phyloP scores from a whole-genome alignment of 2,329 filamentous ascomycete genomes.

The Beauveria brongniartii region DNA sequence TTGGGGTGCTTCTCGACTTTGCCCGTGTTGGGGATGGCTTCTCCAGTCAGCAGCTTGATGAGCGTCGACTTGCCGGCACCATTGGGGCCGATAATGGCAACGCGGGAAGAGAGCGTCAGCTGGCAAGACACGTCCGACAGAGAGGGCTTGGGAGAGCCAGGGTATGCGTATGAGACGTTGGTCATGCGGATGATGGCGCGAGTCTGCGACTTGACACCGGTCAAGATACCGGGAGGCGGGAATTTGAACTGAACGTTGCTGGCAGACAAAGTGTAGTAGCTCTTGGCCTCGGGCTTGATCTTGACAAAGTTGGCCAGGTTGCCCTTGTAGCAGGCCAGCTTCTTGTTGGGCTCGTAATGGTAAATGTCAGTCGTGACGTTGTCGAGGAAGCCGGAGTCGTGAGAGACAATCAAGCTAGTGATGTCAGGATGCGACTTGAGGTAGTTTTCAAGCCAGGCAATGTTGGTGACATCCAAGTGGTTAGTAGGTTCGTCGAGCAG shows the following conservation, averaged over 20 bases:
- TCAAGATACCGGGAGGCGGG: conserved; percentile 86
- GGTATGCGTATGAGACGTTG: conserved; percentile 88
- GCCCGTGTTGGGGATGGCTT: conserved; percentile 73
- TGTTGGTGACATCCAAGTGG: conserved; percentile 92
- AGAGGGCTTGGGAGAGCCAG: conserved; percentile 81
- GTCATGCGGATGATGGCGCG: conserved; percentile 93
- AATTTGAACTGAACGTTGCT: conserved; percentile 95
- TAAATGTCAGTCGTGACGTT: conserved; percentile 98
- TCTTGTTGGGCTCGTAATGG: conserved; percentile 95
- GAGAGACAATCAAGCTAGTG: conserved; percentile 93
- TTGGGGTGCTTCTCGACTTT: conserved; percentile 98
- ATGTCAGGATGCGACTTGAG: conserved; percentile 94
- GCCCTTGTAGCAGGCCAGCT: conserved; percentile 78
- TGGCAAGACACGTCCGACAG: conserved; percentile 80
- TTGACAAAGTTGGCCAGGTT: conserved; percentile 80
- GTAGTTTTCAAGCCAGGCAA: conserved; percentile 93
- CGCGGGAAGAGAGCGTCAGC: conserved; percentile 80
- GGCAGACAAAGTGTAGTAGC: conserved; percentile 91
- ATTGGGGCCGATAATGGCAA: conserved; percentile 94
- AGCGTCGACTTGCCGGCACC: conserved; percentile 97
- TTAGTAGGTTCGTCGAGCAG: conserved; percentile 98
- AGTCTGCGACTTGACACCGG: conserved; percentile 90
- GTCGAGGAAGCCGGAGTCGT: conserved; percentile 96
- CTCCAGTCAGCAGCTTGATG: conserved; percentile 94
- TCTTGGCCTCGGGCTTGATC: conserved; percentile 87